phyloP scores from a whole-genome alignment of 768 basidiomycete species.

The Naematelia aurantialba region DNA sequence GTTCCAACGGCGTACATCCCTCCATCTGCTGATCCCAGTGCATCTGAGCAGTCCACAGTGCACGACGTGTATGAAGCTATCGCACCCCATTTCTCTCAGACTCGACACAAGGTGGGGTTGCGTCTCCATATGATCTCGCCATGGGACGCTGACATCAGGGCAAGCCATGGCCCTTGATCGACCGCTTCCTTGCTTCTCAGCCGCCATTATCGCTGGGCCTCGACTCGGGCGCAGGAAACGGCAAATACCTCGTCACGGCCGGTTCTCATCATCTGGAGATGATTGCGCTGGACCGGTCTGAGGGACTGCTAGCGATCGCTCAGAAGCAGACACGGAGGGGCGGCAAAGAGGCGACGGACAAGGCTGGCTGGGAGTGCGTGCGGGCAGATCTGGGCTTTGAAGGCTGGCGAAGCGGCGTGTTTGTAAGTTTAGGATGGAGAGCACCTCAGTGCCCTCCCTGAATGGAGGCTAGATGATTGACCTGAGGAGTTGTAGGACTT shows the following conservation, averaged over 20 bases:
- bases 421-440: constrained; percentile 58
- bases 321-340: constrained; percentile 40
- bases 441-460: neutral
- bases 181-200: constrained; percentile 66
- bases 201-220: constrained; percentile 78
- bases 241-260: constrained; percentile 82
- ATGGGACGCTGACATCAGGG: neutral
- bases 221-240: constrained; percentile 94
- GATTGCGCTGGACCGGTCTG: constrained; percentile 78
- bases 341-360: constrained; percentile 46
- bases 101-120: constrained; percentile 48
- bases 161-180: constrained; percentile 87
- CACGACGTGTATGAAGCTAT: constrained; percentile 51
- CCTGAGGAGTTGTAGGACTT: constrained; percentile 67
- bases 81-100: constrained; percentile 50
- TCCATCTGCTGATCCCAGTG: constrained; percentile 14
- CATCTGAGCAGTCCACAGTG: constrained; percentile 41
- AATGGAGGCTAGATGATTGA: neutral
- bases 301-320: constrained; percentile 73
- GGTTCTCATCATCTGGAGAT: constrained; percentile 64
- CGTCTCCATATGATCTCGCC: neutral
- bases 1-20: constrained; percentile 24
- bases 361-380: constrained; percentile 64
- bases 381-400: constrained; percentile 68
- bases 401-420: constrained; percentile 71